Conservation (phyloP, 2,329 filamentous ascomycete species). For the Pyrenochaeta sp. region DNA sequence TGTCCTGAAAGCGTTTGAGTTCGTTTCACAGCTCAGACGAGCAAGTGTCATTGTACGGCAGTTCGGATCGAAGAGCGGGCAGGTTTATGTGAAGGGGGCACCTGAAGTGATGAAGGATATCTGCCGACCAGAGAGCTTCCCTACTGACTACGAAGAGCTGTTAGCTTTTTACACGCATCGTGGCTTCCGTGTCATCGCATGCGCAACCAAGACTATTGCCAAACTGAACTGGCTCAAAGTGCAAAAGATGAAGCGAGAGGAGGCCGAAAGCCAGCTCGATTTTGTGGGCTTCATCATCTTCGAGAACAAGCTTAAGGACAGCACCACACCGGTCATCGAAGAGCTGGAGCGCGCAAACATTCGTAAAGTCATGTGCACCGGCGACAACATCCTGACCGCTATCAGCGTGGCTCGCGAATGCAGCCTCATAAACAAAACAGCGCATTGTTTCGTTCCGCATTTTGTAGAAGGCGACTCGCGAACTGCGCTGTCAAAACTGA, state of each 20-base stretch:
- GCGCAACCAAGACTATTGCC: slow-evolving; percentile 85
- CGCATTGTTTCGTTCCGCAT: slow-evolving; percentile 92
- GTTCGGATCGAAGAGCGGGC: slow-evolving; percentile 83
- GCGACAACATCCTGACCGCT: slow-evolving; percentile 96
- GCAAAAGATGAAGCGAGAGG: slow-evolving; percentile 88
- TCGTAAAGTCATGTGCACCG: slow-evolving; percentile 93
- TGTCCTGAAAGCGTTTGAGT: slow-evolving; percentile 91
- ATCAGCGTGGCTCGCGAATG: slow-evolving; percentile 96
- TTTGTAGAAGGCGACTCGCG: slow-evolving; percentile 81
- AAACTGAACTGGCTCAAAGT: slow-evolving; percentile 94
- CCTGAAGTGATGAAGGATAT: slow-evolving; percentile 97
- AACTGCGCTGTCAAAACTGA: slow-evolving; percentile 75
- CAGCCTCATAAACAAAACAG: slow-evolving; percentile 77
- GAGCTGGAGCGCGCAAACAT: slow-evolving; percentile 87
- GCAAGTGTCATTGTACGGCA: slow-evolving; percentile 92
- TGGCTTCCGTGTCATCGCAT: slow-evolving; percentile 95
- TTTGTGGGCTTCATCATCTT: slow-evolving; percentile 98
- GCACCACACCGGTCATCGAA: slow-evolving; percentile 79
- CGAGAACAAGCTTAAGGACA: slow-evolving; percentile 96
- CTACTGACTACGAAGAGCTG: slow-evolving; percentile 87
- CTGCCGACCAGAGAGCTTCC: slow-evolving; percentile 83
- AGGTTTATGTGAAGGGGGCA: slow-evolving; percentile 94
- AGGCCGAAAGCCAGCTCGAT: slow-evolving; percentile 83
- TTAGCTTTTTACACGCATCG: slow-evolving; percentile 92
- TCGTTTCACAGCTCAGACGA: slow-evolving; percentile 88